These are phyloP conservation scores for Fusarium sp. DNA, from an alignment of 2,329 filamentous ascomycete genomes.

Conservation along the genomic window DNA sequence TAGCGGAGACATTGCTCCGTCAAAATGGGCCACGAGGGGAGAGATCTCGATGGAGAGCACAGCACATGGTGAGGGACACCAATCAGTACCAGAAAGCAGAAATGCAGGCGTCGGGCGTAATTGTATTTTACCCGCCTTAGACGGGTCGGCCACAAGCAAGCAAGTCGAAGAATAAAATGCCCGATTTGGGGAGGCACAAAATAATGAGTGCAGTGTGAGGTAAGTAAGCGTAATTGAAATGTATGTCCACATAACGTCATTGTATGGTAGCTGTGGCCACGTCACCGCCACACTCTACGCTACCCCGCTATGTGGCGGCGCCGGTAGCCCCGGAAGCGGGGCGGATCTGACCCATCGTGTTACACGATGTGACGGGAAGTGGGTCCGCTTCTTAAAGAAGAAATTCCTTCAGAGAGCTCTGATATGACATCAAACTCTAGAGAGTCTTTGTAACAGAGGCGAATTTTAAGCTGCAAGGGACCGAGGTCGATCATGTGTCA, in stretches of 20 bases:
- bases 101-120: constrained; percentile 1
- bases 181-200: neutral
- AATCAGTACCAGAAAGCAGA: constrained; percentile 2
- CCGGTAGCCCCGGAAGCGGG: neutral
- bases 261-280: neutral
- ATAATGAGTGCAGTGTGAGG: neutral
- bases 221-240: neutral
- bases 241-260: neutral
- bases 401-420: neutral
- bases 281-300: constrained; percentile 30
- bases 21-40: constrained; percentile 13
- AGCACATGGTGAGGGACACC: neutral
- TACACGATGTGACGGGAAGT: neutral
- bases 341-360: neutral
- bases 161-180: neutral
- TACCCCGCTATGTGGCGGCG: constrained; percentile 31
- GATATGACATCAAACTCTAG: neutral
- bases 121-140: neutral
- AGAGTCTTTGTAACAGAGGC: neutral
- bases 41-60: constrained; percentile 33
- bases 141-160: neutral
- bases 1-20: constrained; percentile 31
- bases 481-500: neutral
- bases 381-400: neutral
- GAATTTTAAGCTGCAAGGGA: constrained; percentile 16